Evolutionary conservation across 441 rosid genomes (phyloP).

Genomic region (Biscutella auriculata): DNA sequence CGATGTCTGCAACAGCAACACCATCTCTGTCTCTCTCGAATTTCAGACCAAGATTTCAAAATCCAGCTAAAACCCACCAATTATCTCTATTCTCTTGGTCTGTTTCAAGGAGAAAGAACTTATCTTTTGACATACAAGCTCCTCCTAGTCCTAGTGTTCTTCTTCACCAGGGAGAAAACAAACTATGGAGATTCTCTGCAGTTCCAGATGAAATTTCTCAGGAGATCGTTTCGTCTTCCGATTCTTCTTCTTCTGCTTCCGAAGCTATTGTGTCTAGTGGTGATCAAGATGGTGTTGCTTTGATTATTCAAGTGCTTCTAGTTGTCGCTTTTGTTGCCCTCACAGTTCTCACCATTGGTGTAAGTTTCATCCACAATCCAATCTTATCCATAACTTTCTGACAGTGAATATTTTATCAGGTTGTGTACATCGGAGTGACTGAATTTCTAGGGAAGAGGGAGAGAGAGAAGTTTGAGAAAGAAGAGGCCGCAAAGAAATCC

Average conservation of each 20-base stretch:
- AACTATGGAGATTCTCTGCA: conserved; percentile 36
- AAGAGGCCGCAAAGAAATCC: conserved; percentile 44
- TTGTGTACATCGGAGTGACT: conserved; percentile 58
- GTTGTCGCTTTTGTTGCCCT: conserved; percentile 51
- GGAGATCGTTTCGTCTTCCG: conserved; percentile 23
- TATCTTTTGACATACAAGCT: conserved; percentile 2
- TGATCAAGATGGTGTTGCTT: conserved; percentile 38
- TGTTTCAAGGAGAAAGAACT: conserved; percentile 12
- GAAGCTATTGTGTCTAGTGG: conserved; percentile 19
- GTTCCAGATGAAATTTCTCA: conserved; percentile 34
- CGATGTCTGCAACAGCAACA: conserved; percentile 16
- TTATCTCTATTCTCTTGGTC: conserved; percentile 12
- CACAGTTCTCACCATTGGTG: conserved; percentile 71
- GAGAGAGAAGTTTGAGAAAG: conserved; percentile 64
- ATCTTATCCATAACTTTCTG: conserved; percentile 8
- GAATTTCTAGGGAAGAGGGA: conserved; percentile 69
- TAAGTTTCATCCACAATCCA: conserved; percentile 22
- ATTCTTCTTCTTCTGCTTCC: conserved; percentile 14
- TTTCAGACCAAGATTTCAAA: conserved; percentile 21
- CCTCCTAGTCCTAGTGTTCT: background rate
- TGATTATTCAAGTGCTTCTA: conserved; percentile 42
- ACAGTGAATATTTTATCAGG: conserved; percentile 26
- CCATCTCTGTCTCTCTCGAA: conserved; percentile 23
- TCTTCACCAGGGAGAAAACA: conserved; percentile 3
- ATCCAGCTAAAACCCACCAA: conserved; percentile 14